A percentile compares a stretch with the other conserved stretches of the same genome.
These are phyloP conservation scores for Coleophoma cylindrospora DNA, from an alignment of 2,329 filamentous ascomycete species.

Conservation along the genomic window DNA sequence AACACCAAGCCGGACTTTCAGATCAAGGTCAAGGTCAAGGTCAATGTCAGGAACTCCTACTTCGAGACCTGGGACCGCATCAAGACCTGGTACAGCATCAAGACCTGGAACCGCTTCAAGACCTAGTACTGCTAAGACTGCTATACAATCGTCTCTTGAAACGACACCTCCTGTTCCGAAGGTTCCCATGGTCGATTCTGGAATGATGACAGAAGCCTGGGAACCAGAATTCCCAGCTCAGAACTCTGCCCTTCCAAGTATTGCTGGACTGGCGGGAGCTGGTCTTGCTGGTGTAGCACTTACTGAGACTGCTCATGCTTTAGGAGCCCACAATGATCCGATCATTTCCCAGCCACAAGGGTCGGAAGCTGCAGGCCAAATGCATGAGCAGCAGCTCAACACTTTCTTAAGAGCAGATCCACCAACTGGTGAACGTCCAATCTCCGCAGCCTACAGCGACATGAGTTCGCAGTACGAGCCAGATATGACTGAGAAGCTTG, in stretches of 20 bases:
- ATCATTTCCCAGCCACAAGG: slow-evolving; percentile 9
- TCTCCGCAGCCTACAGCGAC: slow-evolving; percentile 49
- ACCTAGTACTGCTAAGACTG: slow-evolving; percentile 18
- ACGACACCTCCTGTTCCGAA: slow-evolving; percentile 43
- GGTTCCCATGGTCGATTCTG: slow-evolving; percentile 51
- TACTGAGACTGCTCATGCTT: slow-evolving; percentile 8
- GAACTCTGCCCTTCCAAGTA: slow-evolving; percentile 12
- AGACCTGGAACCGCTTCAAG: not conserved
- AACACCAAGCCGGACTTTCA: slow-evolving; percentile 47
- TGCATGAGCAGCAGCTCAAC: slow-evolving; percentile 19
- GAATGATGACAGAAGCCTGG: slow-evolving; percentile 57
- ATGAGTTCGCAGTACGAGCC: slow-evolving; percentile 45
- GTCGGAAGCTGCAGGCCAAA: slow-evolving; percentile 24
- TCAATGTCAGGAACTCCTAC: slow-evolving; percentile 40
- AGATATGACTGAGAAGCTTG: slow-evolving; percentile 46
- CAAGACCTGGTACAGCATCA: slow-evolving; percentile 10
- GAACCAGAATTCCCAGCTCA: slow-evolving; percentile 27
- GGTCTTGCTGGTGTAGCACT: slow-evolving; percentile 12
- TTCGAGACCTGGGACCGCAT: slow-evolving; percentile 26
- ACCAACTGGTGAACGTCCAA: slow-evolving; percentile 30
- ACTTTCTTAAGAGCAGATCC: slow-evolving; percentile 12
- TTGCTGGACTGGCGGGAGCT: slow-evolving; percentile 6
- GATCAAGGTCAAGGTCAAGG: slow-evolving; percentile 33
- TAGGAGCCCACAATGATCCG: slow-evolving; percentile 12
- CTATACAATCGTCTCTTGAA: slow-evolving; percentile 16